Base-by-base conservation (phyloP, 169 alveolate species). In the Ichthyophthirius multifiliis region DNA sequence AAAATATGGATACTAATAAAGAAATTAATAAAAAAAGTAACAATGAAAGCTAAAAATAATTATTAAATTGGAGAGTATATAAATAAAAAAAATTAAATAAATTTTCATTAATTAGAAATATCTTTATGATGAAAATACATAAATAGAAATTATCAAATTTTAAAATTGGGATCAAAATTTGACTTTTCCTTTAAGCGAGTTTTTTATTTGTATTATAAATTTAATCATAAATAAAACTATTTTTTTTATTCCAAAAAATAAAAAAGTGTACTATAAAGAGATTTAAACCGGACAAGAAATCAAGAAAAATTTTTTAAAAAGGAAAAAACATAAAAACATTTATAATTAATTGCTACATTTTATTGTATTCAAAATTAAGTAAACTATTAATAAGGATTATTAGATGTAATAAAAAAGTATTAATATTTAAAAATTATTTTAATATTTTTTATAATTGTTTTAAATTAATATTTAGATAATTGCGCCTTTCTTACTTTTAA, bases 61-160 rank as follows among this genome's bases (percentile, higher is more conserved):
- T n/a, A n/a, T n/a, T n/a, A n/a, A n/a, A n/a, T n/a, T n/a, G n/a
- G n/a, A n/a, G n/a, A n/a, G n/a, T n/a, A n/a, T n/a, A n/a, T 63
- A 9, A 18, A 18, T 63, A 30, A 16, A 71, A 43, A 20, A 30
- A 31, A 71, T 6, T 20, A 6, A 71, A 39, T 5, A 39, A 4
- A 35, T 4, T 41, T 16, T 20, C 0, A n/a, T 0, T 5, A 4
- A 39, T n/a, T 75, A 46, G 74, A 35, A 75, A 48, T 75, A 75
- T 46, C 71, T 65, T 2, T 65, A 43, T 18, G 75, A 75, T n/a
- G 65, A 75, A 7, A 34, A 34, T 74, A 46, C 62, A 4, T 37
- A 43, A 31, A 48, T 34, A 18, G 81, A 43, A 37, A 43, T 43
- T 27, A 48, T 27, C 4, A 74, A 55, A 27, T 55, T 55, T 18